Evolutionary conservation across 2,329 filamentous ascomycete species (phyloP).

Genomic region (Ophiocordyceps camponoti-leonardi): DNA sequence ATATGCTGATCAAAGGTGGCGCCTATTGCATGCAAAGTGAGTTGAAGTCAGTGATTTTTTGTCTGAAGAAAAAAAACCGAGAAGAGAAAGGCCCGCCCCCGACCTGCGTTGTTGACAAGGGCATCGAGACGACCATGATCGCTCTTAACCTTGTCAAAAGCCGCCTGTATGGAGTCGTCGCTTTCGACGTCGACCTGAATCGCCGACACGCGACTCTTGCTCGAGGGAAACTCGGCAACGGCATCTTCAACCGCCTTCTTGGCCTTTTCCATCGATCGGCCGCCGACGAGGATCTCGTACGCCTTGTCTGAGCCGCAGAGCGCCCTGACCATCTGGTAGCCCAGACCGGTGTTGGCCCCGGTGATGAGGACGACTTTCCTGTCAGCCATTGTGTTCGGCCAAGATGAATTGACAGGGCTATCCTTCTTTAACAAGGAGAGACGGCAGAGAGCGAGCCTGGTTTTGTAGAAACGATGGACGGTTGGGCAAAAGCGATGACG

Average conservation of each 20-base stretch:
- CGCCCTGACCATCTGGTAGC: slow-evolving; percentile 38
- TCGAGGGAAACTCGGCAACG: slow-evolving; percentile 11
- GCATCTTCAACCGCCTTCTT: slow-evolving; percentile 21
- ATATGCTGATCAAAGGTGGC: slow-evolving; percentile 22
- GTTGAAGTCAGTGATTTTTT: too few relatives aligned
- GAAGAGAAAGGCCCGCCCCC: slow-evolving; percentile 3
- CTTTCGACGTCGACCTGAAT: slow-evolving; percentile 35
- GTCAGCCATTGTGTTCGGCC: background rate
- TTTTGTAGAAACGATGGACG: too few relatives aligned
- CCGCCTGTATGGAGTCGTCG: slow-evolving; percentile 31
- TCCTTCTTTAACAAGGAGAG: too few relatives aligned
- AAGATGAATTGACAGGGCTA: too few relatives aligned
- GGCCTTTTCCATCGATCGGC: slow-evolving; percentile 31
- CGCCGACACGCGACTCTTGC: slow-evolving; percentile 21
- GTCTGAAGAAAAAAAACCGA: too few relatives aligned
- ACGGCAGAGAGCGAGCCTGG: too few relatives aligned
- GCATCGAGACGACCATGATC: slow-evolving; percentile 28
- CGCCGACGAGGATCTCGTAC: slow-evolving; percentile 39
- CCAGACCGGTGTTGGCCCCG: slow-evolving; percentile 44
- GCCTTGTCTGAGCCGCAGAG: slow-evolving; percentile 26
- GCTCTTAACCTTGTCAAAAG: slow-evolving; percentile 22
- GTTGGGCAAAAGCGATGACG: too few relatives aligned
- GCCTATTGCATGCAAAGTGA: slow-evolving; percentile 14
- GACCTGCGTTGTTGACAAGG: slow-evolving; percentile 40
- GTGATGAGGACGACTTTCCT: slow-evolving; percentile 36